Conservation (phyloP, 1,284 basidiomycete species). For the Ceratorhiza oryzae-sativae region DNA sequence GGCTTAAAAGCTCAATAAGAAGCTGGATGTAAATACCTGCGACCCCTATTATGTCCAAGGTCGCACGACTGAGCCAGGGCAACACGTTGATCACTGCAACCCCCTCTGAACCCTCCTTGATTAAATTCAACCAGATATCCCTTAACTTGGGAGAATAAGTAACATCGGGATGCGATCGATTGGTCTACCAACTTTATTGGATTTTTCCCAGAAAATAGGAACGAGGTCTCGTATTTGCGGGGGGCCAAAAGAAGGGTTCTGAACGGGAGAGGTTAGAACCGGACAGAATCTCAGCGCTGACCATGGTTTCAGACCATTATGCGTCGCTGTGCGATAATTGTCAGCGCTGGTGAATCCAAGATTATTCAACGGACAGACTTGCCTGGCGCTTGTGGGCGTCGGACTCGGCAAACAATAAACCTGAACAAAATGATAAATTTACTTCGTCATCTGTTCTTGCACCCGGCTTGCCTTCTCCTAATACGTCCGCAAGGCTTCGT, state of each 20-base stretch:
- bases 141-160: constrained; percentile 15
- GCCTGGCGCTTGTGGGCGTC: constrained; percentile 42
- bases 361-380: neutral
- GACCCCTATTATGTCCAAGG: constrained; percentile 42
- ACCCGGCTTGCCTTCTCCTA: neutral
- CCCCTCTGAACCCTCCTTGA: neutral
- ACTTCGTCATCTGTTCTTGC: neutral
- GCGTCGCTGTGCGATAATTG: too few relatives aligned
- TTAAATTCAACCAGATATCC: constrained; percentile 8
- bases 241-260: constrained; percentile 42
- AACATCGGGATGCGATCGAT: neutral
- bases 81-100: constrained; percentile 23
- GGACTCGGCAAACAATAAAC: constrained; percentile 37
- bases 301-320: constrained; percentile 6
- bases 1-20: constrained; percentile 46
- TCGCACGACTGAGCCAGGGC: constrained; percentile 32
- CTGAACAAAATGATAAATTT: neutral
- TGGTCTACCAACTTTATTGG: constrained; percentile 20
- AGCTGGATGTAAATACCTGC: constrained; percentile 21
- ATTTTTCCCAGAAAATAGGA: constrained; percentile 37
- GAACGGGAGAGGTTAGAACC: neutral
- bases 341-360: too few relatives aligned
- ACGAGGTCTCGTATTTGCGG: constrained; percentile 30
- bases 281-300: neutral
- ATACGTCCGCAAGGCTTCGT: constrained; percentile 22